A percentile compares a stretch with the other conserved stretches of the same genome.
Conservation (phyloP, 179 eudicot species). For the Silene noctiflora region DNA sequence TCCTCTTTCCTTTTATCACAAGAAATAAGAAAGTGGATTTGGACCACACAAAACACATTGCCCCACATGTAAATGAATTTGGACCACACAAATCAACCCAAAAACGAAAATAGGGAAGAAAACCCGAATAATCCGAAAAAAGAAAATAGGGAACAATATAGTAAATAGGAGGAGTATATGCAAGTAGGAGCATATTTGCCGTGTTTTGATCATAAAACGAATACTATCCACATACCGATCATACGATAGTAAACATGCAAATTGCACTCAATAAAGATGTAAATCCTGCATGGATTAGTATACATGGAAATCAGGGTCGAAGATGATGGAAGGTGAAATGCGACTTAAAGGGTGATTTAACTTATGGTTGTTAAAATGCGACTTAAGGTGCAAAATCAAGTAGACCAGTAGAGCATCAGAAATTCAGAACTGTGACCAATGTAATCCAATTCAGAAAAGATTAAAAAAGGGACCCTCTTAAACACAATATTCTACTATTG, state of each 20-base stretch:
- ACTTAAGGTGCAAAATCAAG: conserved; percentile 20
- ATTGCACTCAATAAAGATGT: conserved; percentile 6
- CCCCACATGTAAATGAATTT: too few species aligned
- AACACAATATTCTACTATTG: conserved; percentile 30
- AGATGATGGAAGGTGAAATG: conserved; percentile 22
- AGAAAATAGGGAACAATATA: too few species aligned
- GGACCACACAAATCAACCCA: too few species aligned
- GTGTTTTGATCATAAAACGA: too few species aligned
- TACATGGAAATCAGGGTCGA: conserved; percentile 21
- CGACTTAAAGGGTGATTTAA: conserved; percentile 3
- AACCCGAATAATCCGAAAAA: too few species aligned
- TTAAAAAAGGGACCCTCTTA: conserved; percentile 16
- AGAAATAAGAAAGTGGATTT: too few species aligned
- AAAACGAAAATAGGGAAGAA: too few species aligned
- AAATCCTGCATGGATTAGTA: conserved; percentile 11
- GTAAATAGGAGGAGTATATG: too few species aligned
- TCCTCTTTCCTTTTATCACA: too few species aligned
- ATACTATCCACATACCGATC: too few species aligned
- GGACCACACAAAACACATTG: too few species aligned
- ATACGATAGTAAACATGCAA: not conserved
- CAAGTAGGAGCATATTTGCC: too few species aligned
- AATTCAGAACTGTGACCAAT: conserved; percentile 14
- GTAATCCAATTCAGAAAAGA: conserved; percentile 27
- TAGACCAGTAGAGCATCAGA: conserved; percentile 22
- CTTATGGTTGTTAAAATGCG: conserved; percentile 25